Conservation (phyloP, 345 rosid genomes). For the Rubroshorea leprosula region DNA sequence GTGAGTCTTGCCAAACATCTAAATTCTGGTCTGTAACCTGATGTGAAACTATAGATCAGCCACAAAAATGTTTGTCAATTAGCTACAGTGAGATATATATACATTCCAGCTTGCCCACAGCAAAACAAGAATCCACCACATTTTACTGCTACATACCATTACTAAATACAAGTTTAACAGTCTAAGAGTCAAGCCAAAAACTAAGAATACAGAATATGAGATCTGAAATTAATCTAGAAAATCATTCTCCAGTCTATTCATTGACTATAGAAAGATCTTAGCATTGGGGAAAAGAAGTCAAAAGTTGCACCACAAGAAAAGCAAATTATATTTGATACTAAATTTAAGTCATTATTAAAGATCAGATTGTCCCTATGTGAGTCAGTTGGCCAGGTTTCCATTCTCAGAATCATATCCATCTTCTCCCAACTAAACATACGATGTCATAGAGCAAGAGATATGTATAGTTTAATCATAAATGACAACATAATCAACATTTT, state of each 20-base stretch:
- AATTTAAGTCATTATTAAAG: no score
- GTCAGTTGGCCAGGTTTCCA: neutral
- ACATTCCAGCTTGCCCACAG: neutral
- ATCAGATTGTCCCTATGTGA: neutral
- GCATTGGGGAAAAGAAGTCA: no score
- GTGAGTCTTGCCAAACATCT: slow-evolving; percentile 79
- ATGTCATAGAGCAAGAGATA: neutral
- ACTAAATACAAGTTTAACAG: no score
- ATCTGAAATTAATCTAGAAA: no score
- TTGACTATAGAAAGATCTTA: no score
- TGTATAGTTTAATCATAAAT: neutral
- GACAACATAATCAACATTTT: neutral
- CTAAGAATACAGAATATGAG: no score
- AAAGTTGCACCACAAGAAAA: no score
- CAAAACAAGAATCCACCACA: neutral
- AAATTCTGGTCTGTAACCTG: slow-evolving; percentile 95
- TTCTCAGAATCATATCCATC: neutral
- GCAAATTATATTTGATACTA: no score
- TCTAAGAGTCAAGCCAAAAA: neutral
- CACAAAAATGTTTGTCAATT: slow-evolving; percentile 2
- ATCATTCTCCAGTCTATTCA: no score
- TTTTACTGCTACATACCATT: no score
- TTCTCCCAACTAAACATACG: neutral
- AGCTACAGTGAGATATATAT: neutral
- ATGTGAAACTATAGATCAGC: slow-evolving; percentile 23